These are phyloP conservation scores for Septoria petroselini DNA, from an alignment of 2,329 filamentous ascomycete genomes.

Conservation along the genomic window DNA sequence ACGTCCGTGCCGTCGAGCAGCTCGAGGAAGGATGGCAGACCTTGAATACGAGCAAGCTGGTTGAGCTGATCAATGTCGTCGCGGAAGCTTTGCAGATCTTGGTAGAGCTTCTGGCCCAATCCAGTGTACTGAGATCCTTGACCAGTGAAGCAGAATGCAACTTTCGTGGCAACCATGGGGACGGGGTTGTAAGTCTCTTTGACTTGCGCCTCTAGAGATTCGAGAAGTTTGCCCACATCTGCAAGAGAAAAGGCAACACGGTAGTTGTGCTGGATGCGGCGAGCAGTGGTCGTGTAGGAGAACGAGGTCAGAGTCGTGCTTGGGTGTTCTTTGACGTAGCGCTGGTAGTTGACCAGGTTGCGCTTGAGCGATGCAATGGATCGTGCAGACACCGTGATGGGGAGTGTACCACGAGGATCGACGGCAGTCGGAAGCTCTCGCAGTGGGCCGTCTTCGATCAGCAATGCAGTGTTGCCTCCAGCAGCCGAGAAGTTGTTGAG, in stretches of 20 bases:
- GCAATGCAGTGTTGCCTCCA: slow-evolving; percentile 53
- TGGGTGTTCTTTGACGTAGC: slow-evolving; percentile 47
- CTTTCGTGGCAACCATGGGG: slow-evolving; percentile 52
- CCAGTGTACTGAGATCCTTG: slow-evolving; percentile 54
- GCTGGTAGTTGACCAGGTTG: slow-evolving; percentile 49
- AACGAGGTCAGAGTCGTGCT: slow-evolving; percentile 48
- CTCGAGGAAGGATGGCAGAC: slow-evolving; percentile 50
- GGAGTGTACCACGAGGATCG: slow-evolving; percentile 49
- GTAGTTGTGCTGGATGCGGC: slow-evolving; percentile 55
- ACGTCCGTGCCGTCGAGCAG: slow-evolving; percentile 50
- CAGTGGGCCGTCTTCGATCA: slow-evolving; percentile 52
- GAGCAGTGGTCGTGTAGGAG: slow-evolving; percentile 53
- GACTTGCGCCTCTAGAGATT: slow-evolving; percentile 46
- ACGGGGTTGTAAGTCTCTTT: slow-evolving; percentile 53
- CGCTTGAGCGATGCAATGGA: slow-evolving; percentile 52
- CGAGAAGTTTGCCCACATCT: slow-evolving; percentile 48
- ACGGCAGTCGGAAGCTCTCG: slow-evolving; percentile 41
- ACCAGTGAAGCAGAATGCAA: slow-evolving; percentile 53
- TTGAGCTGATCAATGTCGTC: slow-evolving; percentile 51
- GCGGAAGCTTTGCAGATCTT: slow-evolving; percentile 49
- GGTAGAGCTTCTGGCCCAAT: slow-evolving; percentile 50
- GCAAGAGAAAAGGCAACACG: slow-evolving; percentile 49
- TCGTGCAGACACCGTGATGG: slow-evolving; percentile 51
- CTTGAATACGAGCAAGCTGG: slow-evolving; percentile 46
- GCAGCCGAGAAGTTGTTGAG: slow-evolving; percentile 55